Evolutionary conservation across 805 yeast genomes (phyloP).

Genomic region (Nakazawaea wickerhamii): DNA sequence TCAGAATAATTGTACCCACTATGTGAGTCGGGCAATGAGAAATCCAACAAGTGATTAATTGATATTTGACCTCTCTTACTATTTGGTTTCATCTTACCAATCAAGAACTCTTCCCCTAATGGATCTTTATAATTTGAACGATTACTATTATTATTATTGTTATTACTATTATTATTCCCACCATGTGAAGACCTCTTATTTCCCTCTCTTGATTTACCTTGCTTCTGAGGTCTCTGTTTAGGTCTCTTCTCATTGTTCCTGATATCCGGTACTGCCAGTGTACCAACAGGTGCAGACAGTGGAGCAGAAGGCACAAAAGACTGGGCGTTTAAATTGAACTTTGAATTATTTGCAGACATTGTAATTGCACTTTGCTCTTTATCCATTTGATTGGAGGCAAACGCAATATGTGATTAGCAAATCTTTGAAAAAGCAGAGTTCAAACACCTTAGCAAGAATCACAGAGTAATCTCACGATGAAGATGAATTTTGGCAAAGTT

Average conservation of each 20-base stretch:
- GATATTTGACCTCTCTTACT: conserved; percentile 12
- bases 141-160: not conserved
- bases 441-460: too few species aligned
- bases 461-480: too few species aligned
- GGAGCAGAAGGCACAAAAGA: conserved; percentile 5
- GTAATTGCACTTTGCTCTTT: not conserved
- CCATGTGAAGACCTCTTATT: not conserved
- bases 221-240: conserved; percentile 1
- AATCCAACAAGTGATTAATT: conserved; percentile 64
- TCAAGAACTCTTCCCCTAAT: conserved; percentile 6
- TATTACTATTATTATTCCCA: not conserved
- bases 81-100: conserved; percentile 6
- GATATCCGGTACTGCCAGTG: not conserved
- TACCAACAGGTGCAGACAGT: not conserved
- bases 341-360: conserved; percentile 1
- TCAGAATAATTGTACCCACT: conserved; percentile 15
- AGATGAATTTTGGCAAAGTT: too few species aligned
- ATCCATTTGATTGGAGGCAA: conserved; percentile 2
- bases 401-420: not conserved
- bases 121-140: not conserved
- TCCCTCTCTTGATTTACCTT: not conserved
- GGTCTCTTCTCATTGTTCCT: not conserved
- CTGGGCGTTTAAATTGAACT: conserved; percentile 3
- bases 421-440: too few species aligned
- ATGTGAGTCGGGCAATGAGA: conserved; percentile 37